Percentiles rank a stretch among this genome's conserved stretches.
Evolutionary conservation across 768 basidiomycete species (phyloP).

Genomic region (Termitomyces sp.): DNA sequence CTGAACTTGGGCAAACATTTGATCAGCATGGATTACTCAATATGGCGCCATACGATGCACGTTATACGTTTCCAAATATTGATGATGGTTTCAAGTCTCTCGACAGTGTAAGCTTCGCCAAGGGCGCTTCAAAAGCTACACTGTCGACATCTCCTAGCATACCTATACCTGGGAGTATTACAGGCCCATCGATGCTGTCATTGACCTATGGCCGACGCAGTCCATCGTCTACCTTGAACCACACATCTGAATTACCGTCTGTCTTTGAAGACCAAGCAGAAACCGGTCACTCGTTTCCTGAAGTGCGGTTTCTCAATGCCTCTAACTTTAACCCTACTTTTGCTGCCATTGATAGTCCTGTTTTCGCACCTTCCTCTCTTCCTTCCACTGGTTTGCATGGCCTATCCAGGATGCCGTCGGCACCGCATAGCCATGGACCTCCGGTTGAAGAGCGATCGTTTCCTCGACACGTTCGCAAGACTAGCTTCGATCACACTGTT

Average conservation of each 20-base stretch:
- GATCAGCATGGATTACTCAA: constrained; percentile 36
- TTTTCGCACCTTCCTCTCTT: constrained; percentile 65
- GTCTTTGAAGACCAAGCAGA: constrained; percentile 40
- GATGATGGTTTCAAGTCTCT: constrained; percentile 20
- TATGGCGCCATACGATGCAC: constrained; percentile 32
- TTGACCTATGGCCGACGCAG: constrained; percentile 35
- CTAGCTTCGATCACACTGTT: constrained; percentile 93
- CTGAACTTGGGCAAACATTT: constrained; percentile 44
- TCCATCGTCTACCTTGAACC: constrained; percentile 29
- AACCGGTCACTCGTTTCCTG: constrained; percentile 26
- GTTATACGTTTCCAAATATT: constrained; percentile 38
- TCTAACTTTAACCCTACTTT: constrained; percentile 31
- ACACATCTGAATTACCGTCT: constrained; percentile 36
- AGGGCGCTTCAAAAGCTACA: constrained; percentile 11
- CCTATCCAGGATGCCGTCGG: constrained; percentile 35
- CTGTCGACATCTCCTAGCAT: constrained; percentile 25
- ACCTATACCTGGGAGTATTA: constrained; percentile 30
- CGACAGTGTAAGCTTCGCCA: constrained; percentile 19
- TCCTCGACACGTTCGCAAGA: constrained; percentile 86
- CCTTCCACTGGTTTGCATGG: constrained; percentile 69
- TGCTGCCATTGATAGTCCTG: constrained; percentile 40
- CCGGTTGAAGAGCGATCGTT: constrained; percentile 47
- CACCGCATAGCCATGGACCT: constrained; percentile 28
- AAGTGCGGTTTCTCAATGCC: constrained; percentile 22
- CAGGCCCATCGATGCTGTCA: constrained; percentile 33